A percentile compares a stretch with the other conserved stretches of the same genome.
Evolutionary conservation across 176 grass and related monocot genomes (phyloP).

Genomic region (Pharus latifolius): DNA sequence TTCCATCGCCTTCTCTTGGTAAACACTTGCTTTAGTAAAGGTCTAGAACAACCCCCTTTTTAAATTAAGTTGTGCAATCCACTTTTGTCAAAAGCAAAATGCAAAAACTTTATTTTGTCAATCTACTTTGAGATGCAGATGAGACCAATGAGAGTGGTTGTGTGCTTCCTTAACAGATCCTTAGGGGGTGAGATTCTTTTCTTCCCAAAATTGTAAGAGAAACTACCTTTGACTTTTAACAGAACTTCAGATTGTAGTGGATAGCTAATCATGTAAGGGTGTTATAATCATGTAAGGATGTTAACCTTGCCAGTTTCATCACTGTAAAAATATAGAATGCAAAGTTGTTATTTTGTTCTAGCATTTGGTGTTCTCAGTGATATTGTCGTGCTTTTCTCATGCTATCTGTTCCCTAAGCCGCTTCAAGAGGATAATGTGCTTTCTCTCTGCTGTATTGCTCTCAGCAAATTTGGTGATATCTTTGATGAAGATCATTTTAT

Average conservation of each 20-base stretch:
- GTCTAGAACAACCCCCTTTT: not conserved
- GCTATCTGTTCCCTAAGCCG: not conserved
- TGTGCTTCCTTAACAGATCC: not conserved
- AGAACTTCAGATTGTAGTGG: no score
- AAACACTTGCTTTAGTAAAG: not conserved
- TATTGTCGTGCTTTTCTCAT: not conserved
- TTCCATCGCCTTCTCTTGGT: not conserved
- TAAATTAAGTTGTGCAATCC: not conserved
- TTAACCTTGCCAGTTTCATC: not conserved
- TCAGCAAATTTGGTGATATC: constrained; percentile 87
- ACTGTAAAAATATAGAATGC: not conserved
- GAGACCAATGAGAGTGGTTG: not conserved
- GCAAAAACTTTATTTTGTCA: not conserved
- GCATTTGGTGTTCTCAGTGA: not conserved
- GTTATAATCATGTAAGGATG: no score
- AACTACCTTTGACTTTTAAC: no score
- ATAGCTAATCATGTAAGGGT: no score
- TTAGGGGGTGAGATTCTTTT: no score
- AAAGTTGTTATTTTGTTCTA: not conserved
- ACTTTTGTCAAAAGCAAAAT: not conserved
- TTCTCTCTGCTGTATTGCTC: constrained; percentile 20
- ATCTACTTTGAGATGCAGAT: not conserved
- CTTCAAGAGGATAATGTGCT: not conserved
- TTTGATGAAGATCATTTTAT: constrained; percentile 93
- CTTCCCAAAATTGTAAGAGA: not conserved